These are phyloP conservation scores for Vigna nakashimae DNA, from an alignment of 306 rosid species.

Conservation along the genomic window DNA sequence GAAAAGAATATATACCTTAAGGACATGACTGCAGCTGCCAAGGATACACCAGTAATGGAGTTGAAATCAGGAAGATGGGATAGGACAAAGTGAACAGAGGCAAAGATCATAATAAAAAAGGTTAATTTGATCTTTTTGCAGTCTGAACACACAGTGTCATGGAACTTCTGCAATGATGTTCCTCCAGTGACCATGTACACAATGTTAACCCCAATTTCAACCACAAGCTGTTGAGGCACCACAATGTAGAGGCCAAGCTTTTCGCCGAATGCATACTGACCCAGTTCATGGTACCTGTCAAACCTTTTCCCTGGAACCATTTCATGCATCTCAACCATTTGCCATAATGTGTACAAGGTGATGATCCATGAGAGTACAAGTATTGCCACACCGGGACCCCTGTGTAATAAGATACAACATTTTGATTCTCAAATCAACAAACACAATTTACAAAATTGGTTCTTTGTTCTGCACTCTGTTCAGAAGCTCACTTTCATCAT, in stretches of 20 bases:
- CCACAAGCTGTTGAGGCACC: slow-evolving; percentile 84
- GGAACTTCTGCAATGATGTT: slow-evolving; percentile 67
- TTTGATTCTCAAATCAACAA: slow-evolving; percentile 14
- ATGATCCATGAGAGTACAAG: slow-evolving; percentile 75
- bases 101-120: slow-evolving; percentile 80
- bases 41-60: slow-evolving; percentile 71
- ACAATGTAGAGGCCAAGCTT: slow-evolving; percentile 85
- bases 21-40: slow-evolving; percentile 87
- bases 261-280: slow-evolving; percentile 84
- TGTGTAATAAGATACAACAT: slow-evolving; percentile 1
- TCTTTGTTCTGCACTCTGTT: too few species aligned
- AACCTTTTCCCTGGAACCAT: slow-evolving; percentile 85
- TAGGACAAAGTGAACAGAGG: slow-evolving; percentile 78
- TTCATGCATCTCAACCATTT: slow-evolving; percentile 94
- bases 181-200: slow-evolving; percentile 90
- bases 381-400: slow-evolving; percentile 81
- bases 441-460: background rate
- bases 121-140: slow-evolving; percentile 61
- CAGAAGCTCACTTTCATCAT: too few species aligned
- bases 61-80: slow-evolving; percentile 88
- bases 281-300: slow-evolving; percentile 83
- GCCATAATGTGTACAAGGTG: slow-evolving; percentile 77
- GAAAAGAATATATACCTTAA: slow-evolving; percentile 56
- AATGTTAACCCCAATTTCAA: slow-evolving; percentile 65
- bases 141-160: slow-evolving; percentile 51